Evolutionary conservation across 2,329 filamentous ascomycete species (phyloP).

Genomic region (Claviceps monticola): DNA sequence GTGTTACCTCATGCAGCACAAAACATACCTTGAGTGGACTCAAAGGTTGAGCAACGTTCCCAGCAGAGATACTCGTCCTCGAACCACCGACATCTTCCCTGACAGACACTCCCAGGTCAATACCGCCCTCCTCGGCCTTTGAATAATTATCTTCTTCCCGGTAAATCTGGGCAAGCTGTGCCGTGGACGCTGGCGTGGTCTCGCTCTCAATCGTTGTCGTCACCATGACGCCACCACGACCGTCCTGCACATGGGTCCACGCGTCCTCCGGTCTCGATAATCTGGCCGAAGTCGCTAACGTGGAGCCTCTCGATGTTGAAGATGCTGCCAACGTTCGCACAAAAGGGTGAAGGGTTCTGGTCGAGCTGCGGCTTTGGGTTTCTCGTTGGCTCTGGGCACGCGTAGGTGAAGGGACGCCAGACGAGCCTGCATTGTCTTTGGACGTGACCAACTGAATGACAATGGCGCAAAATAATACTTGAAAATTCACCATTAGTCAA

Average conservation of each 20-base stretch:
- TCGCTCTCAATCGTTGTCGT: slow-evolving; percentile 25
- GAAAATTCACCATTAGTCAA: not conserved
- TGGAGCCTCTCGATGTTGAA: not conserved
- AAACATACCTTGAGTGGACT: too few relatives aligned
- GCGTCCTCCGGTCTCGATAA: not conserved
- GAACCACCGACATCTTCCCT: not conserved
- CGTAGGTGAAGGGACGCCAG: slow-evolving; percentile 10
- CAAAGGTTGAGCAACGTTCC: not conserved
- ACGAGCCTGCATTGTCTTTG: slow-evolving; percentile 26
- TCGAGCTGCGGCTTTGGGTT: slow-evolving; percentile 1
- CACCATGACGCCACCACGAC: slow-evolving; percentile 15
- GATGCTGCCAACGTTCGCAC: not conserved
- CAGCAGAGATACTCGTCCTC: not conserved
- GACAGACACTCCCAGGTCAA: not conserved
- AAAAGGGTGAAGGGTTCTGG: slow-evolving; percentile 4
- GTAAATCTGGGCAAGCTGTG: not conserved
- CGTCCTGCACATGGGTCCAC: not conserved
- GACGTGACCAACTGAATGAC: slow-evolving; percentile 49
- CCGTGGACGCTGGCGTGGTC: slow-evolving; percentile 13
- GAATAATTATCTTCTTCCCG: slow-evolving; percentile 1
- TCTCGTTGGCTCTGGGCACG: slow-evolving; percentile 7
- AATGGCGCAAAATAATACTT: slow-evolving; percentile 45
- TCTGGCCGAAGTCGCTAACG: not conserved
- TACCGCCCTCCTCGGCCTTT: not conserved
- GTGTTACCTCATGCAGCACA: too few relatives aligned